Evolutionary conservation across 257 asterid species (phyloP).

Genomic region (Marsdenia floribunda): DNA sequence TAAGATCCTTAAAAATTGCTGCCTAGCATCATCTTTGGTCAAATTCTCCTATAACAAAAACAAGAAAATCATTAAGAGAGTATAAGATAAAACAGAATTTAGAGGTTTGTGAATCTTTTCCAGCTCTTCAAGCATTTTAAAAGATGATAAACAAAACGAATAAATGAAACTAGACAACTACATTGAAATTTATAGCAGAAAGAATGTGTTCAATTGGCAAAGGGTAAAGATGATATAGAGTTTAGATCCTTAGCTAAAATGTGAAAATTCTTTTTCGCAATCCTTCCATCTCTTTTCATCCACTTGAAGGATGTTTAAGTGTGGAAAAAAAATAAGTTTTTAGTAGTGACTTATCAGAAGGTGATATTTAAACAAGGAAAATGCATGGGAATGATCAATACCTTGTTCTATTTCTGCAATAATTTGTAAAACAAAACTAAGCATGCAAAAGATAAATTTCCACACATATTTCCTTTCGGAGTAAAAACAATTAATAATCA

Average conservation of each 20-base stretch:
- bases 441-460: background rate
- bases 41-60: slow-evolving; percentile 60
- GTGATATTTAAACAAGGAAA: background rate
- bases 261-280: background rate
- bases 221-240: background rate
- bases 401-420: background rate
- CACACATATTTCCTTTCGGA: background rate
- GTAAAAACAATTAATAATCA: background rate
- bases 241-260: background rate
- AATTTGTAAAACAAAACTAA: background rate
- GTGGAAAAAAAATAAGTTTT: background rate
- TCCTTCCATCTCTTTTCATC: background rate
- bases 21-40: slow-evolving; percentile 97
- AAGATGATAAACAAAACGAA: background rate
- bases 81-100: background rate
- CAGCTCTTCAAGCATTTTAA: background rate
- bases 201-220: background rate
- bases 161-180: background rate
- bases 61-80: background rate
- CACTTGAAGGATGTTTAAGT: background rate
- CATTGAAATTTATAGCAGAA: background rate
- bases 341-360: background rate
- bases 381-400: background rate
- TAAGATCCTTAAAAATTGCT: slow-evolving; percentile 84
- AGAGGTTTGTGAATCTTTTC: background rate